Percentiles rank a stretch among this genome's conserved stretches.
These are phyloP conservation scores for Smallanthus sonchifolius DNA, from an alignment of 129 eudicot species.

Conservation along the genomic window DNA sequence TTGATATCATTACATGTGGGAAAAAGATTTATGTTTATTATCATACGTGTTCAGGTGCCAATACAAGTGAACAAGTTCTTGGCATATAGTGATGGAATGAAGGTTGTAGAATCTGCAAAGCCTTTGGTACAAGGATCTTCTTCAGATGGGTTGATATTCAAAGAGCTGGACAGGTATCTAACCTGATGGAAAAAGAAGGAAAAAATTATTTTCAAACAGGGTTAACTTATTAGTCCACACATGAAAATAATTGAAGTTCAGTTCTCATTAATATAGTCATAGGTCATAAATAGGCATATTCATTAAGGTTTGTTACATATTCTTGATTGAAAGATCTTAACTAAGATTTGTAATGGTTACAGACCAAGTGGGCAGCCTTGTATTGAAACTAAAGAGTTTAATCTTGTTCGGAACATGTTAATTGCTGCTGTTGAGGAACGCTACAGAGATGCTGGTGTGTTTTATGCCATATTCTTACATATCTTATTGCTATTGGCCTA, in stretches of 20 bases:
- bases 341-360: conserved; percentile 16
- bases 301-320: neutral
- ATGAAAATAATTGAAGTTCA: neutral
- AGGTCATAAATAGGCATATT: neutral
- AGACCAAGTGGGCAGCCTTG: conserved; percentile 81
- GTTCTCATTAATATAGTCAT: neutral
- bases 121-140: conserved; percentile 31
- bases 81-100: conserved; percentile 81
- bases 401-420: conserved; percentile 78
- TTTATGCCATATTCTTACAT: neutral
- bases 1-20: neutral
- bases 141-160: conserved; percentile 47
- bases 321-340: conserved; percentile 7
- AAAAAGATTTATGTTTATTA: neutral
- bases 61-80: conserved; percentile 78
- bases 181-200: neutral
- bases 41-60: conserved; percentile 57
- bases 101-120: conserved; percentile 63
- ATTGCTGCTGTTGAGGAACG: conserved; percentile 88
- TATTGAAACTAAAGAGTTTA: conserved; percentile 69
- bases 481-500: neutral
- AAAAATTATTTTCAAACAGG: neutral
- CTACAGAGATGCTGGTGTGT: conserved; percentile 79
- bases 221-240: neutral
- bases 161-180: conserved; percentile 67